Evolutionary conservation across 192 early-diverging fungal genomes (phyloP).

Genomic region (Thoreauomyces humboldtii): DNA sequence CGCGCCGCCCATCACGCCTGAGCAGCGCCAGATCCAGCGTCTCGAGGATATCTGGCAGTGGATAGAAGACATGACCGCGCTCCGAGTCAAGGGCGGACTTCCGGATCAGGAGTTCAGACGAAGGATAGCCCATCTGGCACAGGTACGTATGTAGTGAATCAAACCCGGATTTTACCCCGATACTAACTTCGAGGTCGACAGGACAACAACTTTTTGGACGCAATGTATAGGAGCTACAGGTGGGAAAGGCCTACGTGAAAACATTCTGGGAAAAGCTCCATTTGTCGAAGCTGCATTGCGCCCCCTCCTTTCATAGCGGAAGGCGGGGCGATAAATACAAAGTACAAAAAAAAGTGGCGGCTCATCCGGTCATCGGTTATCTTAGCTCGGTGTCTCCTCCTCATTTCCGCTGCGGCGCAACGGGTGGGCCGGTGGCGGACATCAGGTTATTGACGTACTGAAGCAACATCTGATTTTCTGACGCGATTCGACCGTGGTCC

Average conservation of each 20-base stretch:
- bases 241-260: slow-evolving; percentile 26
- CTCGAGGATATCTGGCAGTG: slow-evolving; percentile 33
- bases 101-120: slow-evolving; percentile 28
- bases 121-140: slow-evolving; percentile 17
- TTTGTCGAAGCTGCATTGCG: too few relatives aligned
- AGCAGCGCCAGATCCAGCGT: slow-evolving; percentile 25
- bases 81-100: slow-evolving; percentile 1
- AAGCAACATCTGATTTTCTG: slow-evolving; percentile 42
- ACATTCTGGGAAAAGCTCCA: background rate
- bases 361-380: background rate
- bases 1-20: slow-evolving; percentile 17
- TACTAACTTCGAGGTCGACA: background rate
- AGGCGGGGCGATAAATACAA: too few relatives aligned
- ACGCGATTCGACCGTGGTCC: slow-evolving; percentile 25
- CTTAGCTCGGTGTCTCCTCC: background rate
- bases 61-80: slow-evolving; percentile 28
- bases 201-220: slow-evolving; percentile 28
- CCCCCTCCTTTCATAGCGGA: too few relatives aligned
- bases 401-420: slow-evolving; percentile 4
- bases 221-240: slow-evolving; percentile 30
- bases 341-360: background rate
- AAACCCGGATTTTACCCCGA: background rate
- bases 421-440: slow-evolving; percentile 26
- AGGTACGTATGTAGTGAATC: too few relatives aligned
- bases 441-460: slow-evolving; percentile 54